Conservation (phyloP, 169 alveolate genomes). For the Ophryocystis elektroscirrha region DNA sequence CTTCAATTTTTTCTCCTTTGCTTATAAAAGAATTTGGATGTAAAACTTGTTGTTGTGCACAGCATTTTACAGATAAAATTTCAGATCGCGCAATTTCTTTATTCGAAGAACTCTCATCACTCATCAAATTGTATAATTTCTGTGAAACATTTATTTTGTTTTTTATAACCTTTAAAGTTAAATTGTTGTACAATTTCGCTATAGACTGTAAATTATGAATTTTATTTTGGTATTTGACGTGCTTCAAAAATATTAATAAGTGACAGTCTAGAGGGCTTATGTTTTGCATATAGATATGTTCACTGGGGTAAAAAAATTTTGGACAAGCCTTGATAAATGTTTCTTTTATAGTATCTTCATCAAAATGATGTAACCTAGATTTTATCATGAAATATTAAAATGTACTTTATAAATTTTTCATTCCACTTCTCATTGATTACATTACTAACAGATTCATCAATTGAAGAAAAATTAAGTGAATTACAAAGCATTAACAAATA, state of each 20-base stretch:
- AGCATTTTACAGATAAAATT: constrained; percentile 37
- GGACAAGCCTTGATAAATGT: constrained; percentile 40
- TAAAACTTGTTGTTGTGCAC: constrained; percentile 30
- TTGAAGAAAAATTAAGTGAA: constrained; percentile 23
- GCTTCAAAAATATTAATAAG: constrained; percentile 31
- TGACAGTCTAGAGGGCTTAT: constrained; percentile 35
- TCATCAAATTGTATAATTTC: neutral
- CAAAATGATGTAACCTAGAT: constrained; percentile 32
- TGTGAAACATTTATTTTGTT: neutral
- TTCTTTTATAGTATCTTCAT: constrained; percentile 42
- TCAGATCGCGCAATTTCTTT: constrained; percentile 32
- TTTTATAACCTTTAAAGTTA: constrained; percentile 21
- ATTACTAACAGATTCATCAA: constrained; percentile 42
- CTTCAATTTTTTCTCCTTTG: constrained; percentile 27
- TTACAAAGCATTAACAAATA: constrained; percentile 40
- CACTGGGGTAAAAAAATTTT: constrained; percentile 49
- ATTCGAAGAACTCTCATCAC: constrained; percentile 16
- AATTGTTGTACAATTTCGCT: constrained; percentile 44
- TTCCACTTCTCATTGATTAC: constrained; percentile 45
- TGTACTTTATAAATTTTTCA: constrained; percentile 40
- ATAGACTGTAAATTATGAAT: constrained; percentile 36
- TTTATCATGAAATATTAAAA: neutral
- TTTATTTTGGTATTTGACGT: constrained; percentile 33
- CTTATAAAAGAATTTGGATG: constrained; percentile 25
- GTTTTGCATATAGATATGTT: constrained; percentile 13